Evolutionary conservation across 2,329 filamentous ascomycete genomes (phyloP), one percentile per base, ranked within the genome.

Genomic region (Pseudofabraea citricarpa): DNA sequence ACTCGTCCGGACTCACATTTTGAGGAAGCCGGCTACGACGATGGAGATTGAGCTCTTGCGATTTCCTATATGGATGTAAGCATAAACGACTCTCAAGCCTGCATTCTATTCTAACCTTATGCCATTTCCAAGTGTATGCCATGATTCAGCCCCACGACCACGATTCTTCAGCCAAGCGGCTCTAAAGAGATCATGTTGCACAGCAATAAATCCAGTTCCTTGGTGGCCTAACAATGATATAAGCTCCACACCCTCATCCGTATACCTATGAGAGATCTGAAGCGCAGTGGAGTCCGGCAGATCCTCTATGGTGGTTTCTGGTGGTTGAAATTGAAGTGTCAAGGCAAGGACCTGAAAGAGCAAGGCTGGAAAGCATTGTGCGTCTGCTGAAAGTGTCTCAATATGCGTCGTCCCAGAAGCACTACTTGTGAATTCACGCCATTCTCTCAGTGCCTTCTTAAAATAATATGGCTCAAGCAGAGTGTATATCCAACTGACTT

Each of bases 281-380:
- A n/a, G n/a, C n/a, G n/a, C n/a, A n/a, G 44, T 38, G 21, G 20
- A 40, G 26, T 20, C 26, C 3, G 19, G 24, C 22, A 43, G 20
- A 7, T 41, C 40, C 4, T 39, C 23, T 9, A 46, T 23, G 21
- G 22, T 21, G 26, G 46, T 37, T 7, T 41, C 23, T 8, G 46
- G 40, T 8, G 40, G 37, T 21, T 46, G 18, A 18, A 45, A 51
- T 19, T 46, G 46, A 10, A 49, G 19, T 9, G 37, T 40, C 13
- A 49, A 15, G 7, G 49, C 49, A 44, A 48, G 35, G 18, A 48
- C 22, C 16, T 51, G 49, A 36, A 49, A 49, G 8, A 51, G 24
- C 5, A 51, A 33, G 32, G 46, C 43, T 6, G 46, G 44, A 36
- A 51, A 49, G 32, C 38, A 51, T 5, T 42, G 41, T 2, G 47